Percentiles rank a stretch among this genome's conserved stretches.
phyloP scores from a whole-genome alignment of 108 stramenopile genomes.

The Cyclotella kingstonii region DNA sequence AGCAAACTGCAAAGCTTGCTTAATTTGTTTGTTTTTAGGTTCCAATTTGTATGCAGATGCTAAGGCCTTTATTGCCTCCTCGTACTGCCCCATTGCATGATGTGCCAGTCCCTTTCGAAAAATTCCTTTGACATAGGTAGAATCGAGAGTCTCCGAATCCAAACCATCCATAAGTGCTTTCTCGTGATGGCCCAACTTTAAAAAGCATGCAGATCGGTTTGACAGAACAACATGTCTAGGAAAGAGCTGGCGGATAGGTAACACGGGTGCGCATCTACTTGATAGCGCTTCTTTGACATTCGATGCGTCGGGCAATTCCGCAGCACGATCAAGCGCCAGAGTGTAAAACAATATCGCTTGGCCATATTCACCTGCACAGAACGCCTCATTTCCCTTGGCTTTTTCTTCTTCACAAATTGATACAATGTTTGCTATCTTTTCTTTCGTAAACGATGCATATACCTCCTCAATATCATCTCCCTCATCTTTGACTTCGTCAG shows the following conservation, averaged over 20 bases:
- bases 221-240: slow-evolving; percentile 71
- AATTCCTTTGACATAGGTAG: slow-evolving; percentile 80
- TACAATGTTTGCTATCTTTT: slow-evolving; percentile 65
- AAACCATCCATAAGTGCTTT: slow-evolving; percentile 82
- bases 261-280: neutral
- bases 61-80: slow-evolving; percentile 74
- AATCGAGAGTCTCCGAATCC: slow-evolving; percentile 57
- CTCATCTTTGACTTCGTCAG: slow-evolving; percentile 35
- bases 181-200: slow-evolving; percentile 91
- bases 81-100: slow-evolving; percentile 85
- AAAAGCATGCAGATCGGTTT: slow-evolving; percentile 85
- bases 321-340: slow-evolving; percentile 80
- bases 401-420: slow-evolving; percentile 74
- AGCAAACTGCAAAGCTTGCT: slow-evolving; percentile 88
- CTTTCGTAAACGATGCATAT: slow-evolving; percentile 61
- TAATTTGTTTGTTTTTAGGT: slow-evolving; percentile 91
- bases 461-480: slow-evolving; percentile 67
- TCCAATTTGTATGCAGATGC: slow-evolving; percentile 79
- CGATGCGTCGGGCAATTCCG: slow-evolving; percentile 67
- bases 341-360: slow-evolving; percentile 87
- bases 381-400: slow-evolving; percentile 86
- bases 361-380: slow-evolving; percentile 83
- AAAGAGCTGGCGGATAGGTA: slow-evolving; percentile 46
- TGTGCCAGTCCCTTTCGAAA: slow-evolving; percentile 87
- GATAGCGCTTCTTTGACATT: slow-evolving; percentile 22